Conservation (phyloP, 75 land plant genomes). For the Ceratopteris richardii region DNA sequence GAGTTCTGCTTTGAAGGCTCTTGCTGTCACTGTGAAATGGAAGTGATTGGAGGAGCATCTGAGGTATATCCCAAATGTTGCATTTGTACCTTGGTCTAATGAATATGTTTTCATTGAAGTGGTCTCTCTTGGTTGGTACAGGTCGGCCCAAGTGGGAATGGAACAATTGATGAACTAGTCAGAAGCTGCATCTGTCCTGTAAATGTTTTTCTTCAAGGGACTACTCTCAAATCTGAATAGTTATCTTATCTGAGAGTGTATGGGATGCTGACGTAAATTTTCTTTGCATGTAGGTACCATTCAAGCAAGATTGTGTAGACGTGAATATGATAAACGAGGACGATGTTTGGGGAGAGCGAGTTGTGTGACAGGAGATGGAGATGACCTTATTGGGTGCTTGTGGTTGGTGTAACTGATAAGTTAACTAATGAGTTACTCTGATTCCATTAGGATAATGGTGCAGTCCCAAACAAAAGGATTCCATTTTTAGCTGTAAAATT, state of each 20-base stretch:
- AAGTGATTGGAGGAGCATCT: conserved; percentile 31
- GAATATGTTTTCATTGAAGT: no score
- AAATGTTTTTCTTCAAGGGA: conserved; percentile 1
- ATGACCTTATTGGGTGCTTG: no score
- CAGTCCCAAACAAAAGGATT: no score
- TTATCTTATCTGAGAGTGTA: no score
- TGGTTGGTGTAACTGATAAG: no score
- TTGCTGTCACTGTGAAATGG: conserved; percentile 41
- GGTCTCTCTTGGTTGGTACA: no score
- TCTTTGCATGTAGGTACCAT: conserved; percentile 23
- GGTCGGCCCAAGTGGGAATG: conserved; percentile 25
- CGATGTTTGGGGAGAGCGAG: conserved; percentile 24
- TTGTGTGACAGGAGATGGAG: conserved; percentile 1
- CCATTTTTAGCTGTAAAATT: no score
- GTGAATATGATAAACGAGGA: conserved; percentile 31
- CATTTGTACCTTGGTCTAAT: neutral
- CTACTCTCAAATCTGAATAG: no score
- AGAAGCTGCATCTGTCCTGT: conserved; percentile 46
- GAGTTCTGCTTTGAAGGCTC: conserved; percentile 39
- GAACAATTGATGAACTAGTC: conserved; percentile 14
- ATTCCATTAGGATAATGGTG: no score
- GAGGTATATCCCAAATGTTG: conserved; percentile 14
- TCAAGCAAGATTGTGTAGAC: conserved; percentile 20
- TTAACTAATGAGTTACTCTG: no score
- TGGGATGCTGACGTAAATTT: no score